Evolutionary conservation across 2,329 filamentous ascomycete species (phyloP), one percentile per base, ranked within the genome.

Genomic region (Trichothecium sympodiale): DNA sequence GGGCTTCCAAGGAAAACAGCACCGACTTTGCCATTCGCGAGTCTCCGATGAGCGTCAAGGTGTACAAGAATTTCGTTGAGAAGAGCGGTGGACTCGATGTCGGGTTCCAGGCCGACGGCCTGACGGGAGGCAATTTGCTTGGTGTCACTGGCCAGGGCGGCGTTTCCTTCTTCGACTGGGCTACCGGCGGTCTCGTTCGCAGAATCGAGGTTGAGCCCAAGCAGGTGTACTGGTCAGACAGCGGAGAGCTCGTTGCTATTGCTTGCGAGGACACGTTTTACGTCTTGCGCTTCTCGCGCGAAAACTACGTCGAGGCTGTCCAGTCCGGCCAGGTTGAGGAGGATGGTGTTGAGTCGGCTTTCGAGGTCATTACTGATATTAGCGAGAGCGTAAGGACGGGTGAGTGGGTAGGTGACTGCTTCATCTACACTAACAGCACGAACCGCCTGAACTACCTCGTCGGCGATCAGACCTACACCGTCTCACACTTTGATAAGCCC

Each of bases 11-110:
- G 61, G 89, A 95, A 39, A 94, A 95, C 62, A 94, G 86, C 64
- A 96, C 95, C 58, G 91, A 98, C 57, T 96, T 94, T 54, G 91
- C 91, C 28, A 96, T 98, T 48, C 81, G 91, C 26, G 91, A 98
- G 61, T 95, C 88, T 4, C 65, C 83, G 18, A 94, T 89, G 33
- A 94, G 83, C 51, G 87, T 98, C 51, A 95, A 95, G 69, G 78
- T 96, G 26, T 96, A 91, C 71, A 89, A 91, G 62, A 96, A 96
- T 62, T 96, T 98, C 65, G 81, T 88, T 47, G 91, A 96, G 59
- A 89, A 93, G 62, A 64, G 71, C 18, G 85, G 84, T 38, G 86
- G 87, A 8, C 69, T 98, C 23, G 89, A 98, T 55, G 86, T 96
- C 37, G 88, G 88, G 9, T 98, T 94, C 69, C 83, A 91, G 47